Percentiles rank a stretch among this genome's conserved stretches.
phyloP scores from a whole-genome alignment of 192 early-diverging fungal species.

The Entomortierella beljakovae region DNA sequence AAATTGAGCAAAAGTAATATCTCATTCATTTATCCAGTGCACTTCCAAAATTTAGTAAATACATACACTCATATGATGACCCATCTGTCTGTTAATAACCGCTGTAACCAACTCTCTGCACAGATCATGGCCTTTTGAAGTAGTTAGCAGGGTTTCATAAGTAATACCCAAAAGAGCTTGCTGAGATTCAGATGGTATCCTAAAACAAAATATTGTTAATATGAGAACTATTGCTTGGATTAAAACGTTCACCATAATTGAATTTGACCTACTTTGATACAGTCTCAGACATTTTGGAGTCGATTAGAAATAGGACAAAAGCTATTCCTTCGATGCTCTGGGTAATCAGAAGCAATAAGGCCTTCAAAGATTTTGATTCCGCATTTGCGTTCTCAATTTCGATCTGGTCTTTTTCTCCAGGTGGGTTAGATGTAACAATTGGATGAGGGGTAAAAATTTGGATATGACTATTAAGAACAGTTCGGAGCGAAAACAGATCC shows the following conservation, averaged over 20 bases:
- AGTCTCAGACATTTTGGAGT: slow-evolving; percentile 70
- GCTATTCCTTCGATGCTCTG: slow-evolving; percentile 73
- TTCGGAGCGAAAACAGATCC: slow-evolving; percentile 31
- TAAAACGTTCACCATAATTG: neutral
- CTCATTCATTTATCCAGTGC: neutral
- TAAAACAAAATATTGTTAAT: neutral
- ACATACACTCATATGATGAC: slow-evolving; percentile 63
- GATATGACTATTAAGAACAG: slow-evolving; percentile 11
- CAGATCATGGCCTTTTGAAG: slow-evolving; percentile 63
- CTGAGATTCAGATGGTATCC: slow-evolving; percentile 59
- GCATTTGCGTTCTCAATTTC: slow-evolving; percentile 54
- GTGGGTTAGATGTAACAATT: slow-evolving; percentile 35
- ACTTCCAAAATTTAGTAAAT: neutral
- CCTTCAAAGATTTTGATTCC: slow-evolving; percentile 70
- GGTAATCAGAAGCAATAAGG: slow-evolving; percentile 67
- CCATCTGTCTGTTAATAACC: slow-evolving; percentile 70
- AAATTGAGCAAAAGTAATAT: neutral
- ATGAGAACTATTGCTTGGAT: no score
- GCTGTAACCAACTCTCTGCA: slow-evolving; percentile 73
- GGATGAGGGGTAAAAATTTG: slow-evolving; percentile 36
- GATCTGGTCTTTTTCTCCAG: slow-evolving; percentile 46
- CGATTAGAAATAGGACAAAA: slow-evolving; percentile 72
- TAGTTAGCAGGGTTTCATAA: slow-evolving; percentile 68
- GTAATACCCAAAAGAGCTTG: slow-evolving; percentile 60
- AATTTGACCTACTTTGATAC: slow-evolving; percentile 43